Conservation (phyloP, 2,329 filamentous ascomycete genomes). For the Paramyrothecium sp. region DNA sequence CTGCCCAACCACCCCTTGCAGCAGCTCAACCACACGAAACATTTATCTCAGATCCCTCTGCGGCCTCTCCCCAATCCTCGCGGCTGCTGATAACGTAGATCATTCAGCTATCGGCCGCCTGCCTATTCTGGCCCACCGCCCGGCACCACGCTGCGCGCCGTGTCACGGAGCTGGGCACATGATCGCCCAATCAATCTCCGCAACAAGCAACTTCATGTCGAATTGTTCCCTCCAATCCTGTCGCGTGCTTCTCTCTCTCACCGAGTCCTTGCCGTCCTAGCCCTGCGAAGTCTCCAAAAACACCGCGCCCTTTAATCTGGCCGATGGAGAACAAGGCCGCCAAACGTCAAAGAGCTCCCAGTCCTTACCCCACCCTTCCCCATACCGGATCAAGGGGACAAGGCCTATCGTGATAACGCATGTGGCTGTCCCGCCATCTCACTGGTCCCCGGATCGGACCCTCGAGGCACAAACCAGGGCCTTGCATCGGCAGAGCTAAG, state of each 20-base stretch:
- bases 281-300: neutral
- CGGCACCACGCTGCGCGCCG: neutral
- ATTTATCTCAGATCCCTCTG: no score
- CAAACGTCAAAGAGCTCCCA: no score
- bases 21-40: no score
- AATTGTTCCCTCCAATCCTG: neutral
- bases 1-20: no score
- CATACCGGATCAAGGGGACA: neutral
- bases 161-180: neutral
- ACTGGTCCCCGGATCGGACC: neutral
- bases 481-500: neutral
- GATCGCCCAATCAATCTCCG: neutral
- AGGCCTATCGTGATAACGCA: neutral
- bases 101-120: neutral
- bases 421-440: neutral
- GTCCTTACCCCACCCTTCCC: neutral
- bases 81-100: neutral
- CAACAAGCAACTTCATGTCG: neutral
- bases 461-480: neutral
- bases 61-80: no score
- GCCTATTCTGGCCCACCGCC: neutral
- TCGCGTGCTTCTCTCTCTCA: no score
- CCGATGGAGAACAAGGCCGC: no score
- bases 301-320: no score
- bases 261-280: no score